Evolutionary conservation across 2,329 filamentous ascomycete species (phyloP), one percentile per base, ranked within the genome.

Genomic region (Aspergillus texensis): DNA sequence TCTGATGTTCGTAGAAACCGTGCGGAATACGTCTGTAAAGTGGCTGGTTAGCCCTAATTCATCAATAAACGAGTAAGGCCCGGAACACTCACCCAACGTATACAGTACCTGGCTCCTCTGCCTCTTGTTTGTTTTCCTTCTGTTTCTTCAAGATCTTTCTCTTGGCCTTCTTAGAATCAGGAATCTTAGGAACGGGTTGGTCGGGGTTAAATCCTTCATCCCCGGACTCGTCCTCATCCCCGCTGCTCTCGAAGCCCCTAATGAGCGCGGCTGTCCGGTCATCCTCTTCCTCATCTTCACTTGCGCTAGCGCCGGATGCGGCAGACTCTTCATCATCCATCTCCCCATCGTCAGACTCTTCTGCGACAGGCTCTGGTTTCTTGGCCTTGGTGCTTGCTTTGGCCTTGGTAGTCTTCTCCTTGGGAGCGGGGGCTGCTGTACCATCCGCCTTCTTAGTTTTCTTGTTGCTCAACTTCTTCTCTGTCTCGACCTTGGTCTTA

Each of bases 1-100:
- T 96, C 81, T 98, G 91, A 73, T 93, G 88, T 82, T 99, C 95
- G 84, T 94, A 98, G 87, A 99, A 99, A 81, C 95, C 92, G 80
- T 95, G 92, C 45, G 94, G 94, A 64, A 97, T 90, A 68, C 93
- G 92, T 61, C 86, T 86, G 62, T 10, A 46, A 30, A 61, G 58
- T 58, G 32, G 64, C 36, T 39, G 57, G 69, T 71, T 63, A 73
- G 64, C 8, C 8, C 21, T 54, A 60, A 60, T 36, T 36, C n/a
- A 41, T 34, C 12, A 46, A 24, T 36, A 57, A 61, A 65, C 61
- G 60, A 61, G 58, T 9, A 53, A 43, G 26, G 34, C 14, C 39
- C 10, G n/a, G 16, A 57, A 48, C 30, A 74, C 82, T 70, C 75
- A 86, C 75, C 92, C 93, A 72, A 99, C 85, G 80, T 97, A 98